Percentiles rank a stretch among this genome's conserved stretches.
Conservation (phyloP, 169 alveolate species). For the Miamiensis avidus region DNA sequence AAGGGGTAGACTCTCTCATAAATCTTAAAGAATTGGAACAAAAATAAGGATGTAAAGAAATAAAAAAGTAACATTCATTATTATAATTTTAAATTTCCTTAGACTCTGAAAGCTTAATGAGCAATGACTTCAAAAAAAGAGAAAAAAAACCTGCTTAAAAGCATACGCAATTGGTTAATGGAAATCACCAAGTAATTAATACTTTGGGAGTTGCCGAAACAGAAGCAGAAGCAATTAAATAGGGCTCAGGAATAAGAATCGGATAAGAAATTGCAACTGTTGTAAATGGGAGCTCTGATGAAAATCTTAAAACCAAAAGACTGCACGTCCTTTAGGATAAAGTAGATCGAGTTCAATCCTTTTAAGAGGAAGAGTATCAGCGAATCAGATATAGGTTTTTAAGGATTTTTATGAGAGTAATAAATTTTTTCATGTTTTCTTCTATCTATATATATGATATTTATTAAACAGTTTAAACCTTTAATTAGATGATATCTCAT, state of each 20-base stretch:
- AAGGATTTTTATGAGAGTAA: background rate
- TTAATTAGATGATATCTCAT: background rate
- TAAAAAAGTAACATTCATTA: no score
- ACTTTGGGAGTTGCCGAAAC: background rate
- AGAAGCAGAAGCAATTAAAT: background rate
- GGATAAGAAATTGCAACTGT: no score
- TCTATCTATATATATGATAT: background rate
- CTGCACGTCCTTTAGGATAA: no score
- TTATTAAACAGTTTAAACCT: no score
- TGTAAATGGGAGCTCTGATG: no score
- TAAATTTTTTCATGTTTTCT: no score
- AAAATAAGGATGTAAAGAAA: background rate
- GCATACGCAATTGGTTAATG: background rate
- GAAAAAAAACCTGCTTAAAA: background rate
- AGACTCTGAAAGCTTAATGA: background rate
- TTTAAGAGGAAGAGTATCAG: background rate
- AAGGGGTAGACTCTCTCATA: background rate
- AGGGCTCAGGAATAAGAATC: no score
- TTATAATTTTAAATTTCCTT: background rate
- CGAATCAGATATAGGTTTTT: background rate
- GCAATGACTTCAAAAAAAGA: background rate
- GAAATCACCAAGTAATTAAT: background rate
- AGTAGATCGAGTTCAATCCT: background rate
- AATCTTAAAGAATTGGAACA: background rate
- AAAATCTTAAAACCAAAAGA: no score